Conservation (phyloP, 2,329 filamentous ascomycete genomes). For the Diaporthe aspalathi region DNA sequence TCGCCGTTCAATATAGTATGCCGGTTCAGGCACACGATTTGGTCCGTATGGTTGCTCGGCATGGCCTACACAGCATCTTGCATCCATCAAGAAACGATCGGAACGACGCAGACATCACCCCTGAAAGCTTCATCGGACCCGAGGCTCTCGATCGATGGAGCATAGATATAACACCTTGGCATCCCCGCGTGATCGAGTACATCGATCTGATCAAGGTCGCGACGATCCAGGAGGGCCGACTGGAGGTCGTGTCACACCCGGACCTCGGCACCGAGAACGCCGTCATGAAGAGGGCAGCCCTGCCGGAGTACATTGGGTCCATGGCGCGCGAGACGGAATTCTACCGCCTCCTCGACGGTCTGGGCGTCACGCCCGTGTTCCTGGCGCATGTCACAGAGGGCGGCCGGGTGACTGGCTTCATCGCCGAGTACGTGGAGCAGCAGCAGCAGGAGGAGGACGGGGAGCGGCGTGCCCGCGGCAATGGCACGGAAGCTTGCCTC, state of each 20-base stretch:
- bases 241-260: constrained; percentile 35
- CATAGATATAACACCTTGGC: constrained; percentile 16
- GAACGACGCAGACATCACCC: neutral
- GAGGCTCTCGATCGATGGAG: neutral
- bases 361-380: constrained; percentile 34
- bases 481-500: constrained; percentile 20
- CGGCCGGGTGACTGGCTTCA: constrained; percentile 32
- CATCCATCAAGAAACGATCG: neutral
- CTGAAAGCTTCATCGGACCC: neutral
- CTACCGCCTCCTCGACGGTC: constrained; percentile 34
- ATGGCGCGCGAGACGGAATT: constrained; percentile 34
- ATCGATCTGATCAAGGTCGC: constrained; percentile 15
- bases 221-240: constrained; percentile 35
- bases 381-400: constrained; percentile 35
- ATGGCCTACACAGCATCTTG: neutral
- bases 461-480: rapidly evolving
- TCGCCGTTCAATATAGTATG: neutral
- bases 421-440: constrained; percentile 35
- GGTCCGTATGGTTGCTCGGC: too few species aligned
- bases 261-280: constrained; percentile 26
- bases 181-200: constrained; percentile 24
- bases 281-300: constrained; percentile 36
- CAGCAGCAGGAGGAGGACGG: neutral
- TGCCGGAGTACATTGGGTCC: neutral
- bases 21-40: too few species aligned